Evolutionary conservation across 2,329 filamentous ascomycete species (phyloP), one percentile per base, ranked within the genome.

Genomic region (Botryotinia calthae): DNA sequence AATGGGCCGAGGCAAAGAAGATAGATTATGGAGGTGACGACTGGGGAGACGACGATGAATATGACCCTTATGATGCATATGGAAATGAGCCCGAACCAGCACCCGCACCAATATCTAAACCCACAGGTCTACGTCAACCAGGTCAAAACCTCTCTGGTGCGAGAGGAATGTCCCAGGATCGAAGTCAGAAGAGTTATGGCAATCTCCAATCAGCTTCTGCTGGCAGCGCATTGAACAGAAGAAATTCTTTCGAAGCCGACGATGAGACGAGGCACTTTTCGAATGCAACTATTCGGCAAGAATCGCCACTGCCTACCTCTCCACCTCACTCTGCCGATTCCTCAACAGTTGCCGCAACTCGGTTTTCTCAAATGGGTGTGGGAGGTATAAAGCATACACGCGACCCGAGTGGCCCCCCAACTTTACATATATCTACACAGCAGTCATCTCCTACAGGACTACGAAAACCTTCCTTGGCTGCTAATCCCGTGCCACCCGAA

Each of bases 11-110:
- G 79, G 95, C 95, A 51, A 95, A 95, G 82, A 87, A 89, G 73
- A 90, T 92, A 78, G 93, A 89, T 80, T 98, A 98, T 80, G 95
- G 95, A 79, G 95, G 95, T 75, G 94, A 97, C 79, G 95, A 97
- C 80, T 98, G 95, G 95, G 95, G 94, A 51, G 89, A 91, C 51
- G 88, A 90, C 14, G 87, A 89, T 73, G 87, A 89, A n/a, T 87
- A 90, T 46, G 83, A 89, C 71, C 82, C 85, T 66, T 72, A 72
- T 59, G 62, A 72, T 67, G 70, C 37, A 28, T 67, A 66, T 31
- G 62, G 65, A 40, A 81, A 83, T 51, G 82, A 82, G 40, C 82
- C 84, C 67, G 83, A 84, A 20, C 78, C 82, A 31, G 72, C 80
- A 59, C 56, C 65, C 4, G 64, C 37, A 42, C 37, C 66, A 8